Base-by-base conservation (phyloP, 192 early-diverging fungal genomes). In the Irineochytrium annulatum region DNA sequence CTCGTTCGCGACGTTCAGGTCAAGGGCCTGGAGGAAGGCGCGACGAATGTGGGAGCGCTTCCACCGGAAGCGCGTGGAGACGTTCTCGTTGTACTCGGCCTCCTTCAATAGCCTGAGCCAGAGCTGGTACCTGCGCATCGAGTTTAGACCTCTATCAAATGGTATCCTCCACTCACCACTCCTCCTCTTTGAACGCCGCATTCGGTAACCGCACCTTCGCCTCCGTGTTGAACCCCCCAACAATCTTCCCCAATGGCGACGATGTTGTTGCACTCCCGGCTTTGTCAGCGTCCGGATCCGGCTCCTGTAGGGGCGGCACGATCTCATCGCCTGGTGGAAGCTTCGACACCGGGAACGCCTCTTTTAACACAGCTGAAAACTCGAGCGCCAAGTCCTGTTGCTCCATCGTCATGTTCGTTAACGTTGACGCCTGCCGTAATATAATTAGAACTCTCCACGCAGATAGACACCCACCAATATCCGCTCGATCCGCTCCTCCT, bases 41-140 rank as follows among this genome's bases (percentile, higher is more conserved):
- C 29, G 64, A 1, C 74, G 49, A 26, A 73, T 70, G 16, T 26
- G 29, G 5, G 68, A 74, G 43, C 64, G 63, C 20, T 72, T 69
- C 80, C 80, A 82, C 26, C 77, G 55, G 52, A 82, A 81, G 22
- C 65, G 68, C 24, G 51, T 44, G 4, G 44, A 33, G 16, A 57
- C 30, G 16, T 39, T 55, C 16, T 74, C 70, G 16, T 68, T 60
- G 49, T 75, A 77, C 30, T 62, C 37, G 4, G 58, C 60, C n/a
- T 77, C 73, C 26, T 52, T 46, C 13, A 57, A 19, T 2, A 76
- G 3, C 8, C 55, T 37, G 4, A 60, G 29, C 62, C 66, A 76
- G 14, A 72, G 56, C 37, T 56, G 22, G 26, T 63, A 73, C 71
- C 71, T 73, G 33, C 0, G 0, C 16, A n/a, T 61, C 43, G 14